A percentile compares a stretch with the other conserved stretches of the same genome.
These are phyloP conservation scores for Piper longum DNA, from an alignment of 164 flowering plant genomes.

Conservation along the genomic window DNA sequence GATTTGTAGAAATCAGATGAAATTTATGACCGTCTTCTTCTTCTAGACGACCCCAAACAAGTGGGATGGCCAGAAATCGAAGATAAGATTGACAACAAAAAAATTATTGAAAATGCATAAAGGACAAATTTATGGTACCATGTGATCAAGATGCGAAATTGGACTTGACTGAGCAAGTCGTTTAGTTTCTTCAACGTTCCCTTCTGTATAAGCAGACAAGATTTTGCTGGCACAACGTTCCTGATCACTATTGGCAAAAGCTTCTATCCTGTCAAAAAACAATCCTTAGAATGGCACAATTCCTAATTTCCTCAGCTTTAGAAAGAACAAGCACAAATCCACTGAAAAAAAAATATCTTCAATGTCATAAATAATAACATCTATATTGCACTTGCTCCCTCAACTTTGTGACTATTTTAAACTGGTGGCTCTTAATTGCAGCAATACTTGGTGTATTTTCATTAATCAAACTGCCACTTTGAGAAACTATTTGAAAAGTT, in stretches of 20 bases:
- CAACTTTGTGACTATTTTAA: too few relatives aligned
- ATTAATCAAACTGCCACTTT: background rate
- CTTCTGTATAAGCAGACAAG: constrained; percentile 73
- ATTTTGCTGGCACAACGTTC: constrained; percentile 63
- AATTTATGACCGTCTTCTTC: background rate
- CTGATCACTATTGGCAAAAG: constrained; percentile 74
- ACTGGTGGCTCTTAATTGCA: too few relatives aligned
- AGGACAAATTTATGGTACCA: constrained; percentile 22
- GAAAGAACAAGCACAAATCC: too few relatives aligned
- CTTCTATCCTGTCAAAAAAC: constrained; percentile 45
- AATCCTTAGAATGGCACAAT: background rate
- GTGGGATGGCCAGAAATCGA: background rate
- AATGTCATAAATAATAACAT: too few relatives aligned
- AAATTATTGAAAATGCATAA: background rate
- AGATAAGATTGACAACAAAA: background rate
- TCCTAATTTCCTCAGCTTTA: too few relatives aligned
- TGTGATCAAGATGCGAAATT: constrained; percentile 65
- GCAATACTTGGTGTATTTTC: background rate
- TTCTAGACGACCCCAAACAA: too few relatives aligned
- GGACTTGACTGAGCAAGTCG: constrained; percentile 60
- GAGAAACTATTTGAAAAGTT: too few relatives aligned
- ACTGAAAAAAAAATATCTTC: too few relatives aligned
- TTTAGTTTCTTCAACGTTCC: constrained; percentile 80
- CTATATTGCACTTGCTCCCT: too few relatives aligned
- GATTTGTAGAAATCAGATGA: background rate